Evolutionary conservation across 441 rosid species (phyloP).

Genomic region (Eruca vesicaria): DNA sequence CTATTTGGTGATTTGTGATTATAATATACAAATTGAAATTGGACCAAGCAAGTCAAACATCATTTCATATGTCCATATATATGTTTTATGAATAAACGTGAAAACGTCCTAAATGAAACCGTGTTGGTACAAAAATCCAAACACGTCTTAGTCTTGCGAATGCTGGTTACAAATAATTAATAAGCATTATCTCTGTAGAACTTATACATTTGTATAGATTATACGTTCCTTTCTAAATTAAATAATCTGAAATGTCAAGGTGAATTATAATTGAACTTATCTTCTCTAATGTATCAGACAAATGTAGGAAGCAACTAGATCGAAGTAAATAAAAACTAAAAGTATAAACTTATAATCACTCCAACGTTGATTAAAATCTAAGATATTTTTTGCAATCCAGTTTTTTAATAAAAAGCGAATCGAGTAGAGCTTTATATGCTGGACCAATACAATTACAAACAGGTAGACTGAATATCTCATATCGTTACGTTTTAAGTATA

Average conservation of each 20-base stretch:
- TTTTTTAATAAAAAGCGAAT: not conserved
- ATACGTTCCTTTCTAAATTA: not conserved
- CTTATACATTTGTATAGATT: slow-evolving; percentile 16
- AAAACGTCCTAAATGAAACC: slow-evolving; percentile 6
- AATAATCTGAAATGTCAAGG: not conserved
- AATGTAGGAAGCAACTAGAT: not conserved
- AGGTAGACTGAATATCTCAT: not conserved
- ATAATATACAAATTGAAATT: slow-evolving; percentile 1
- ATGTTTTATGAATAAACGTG: not conserved
- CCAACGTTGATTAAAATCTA: not conserved
- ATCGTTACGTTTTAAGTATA: not conserved
- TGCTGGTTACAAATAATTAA: slow-evolving; percentile 17
- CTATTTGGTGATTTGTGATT: slow-evolving; percentile 5
- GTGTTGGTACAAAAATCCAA: slow-evolving; percentile 21
- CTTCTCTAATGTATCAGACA: not conserved
- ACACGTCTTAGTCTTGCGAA: slow-evolving; percentile 25
- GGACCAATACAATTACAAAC: not conserved
- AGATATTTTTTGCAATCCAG: not conserved
- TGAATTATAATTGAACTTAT: not conserved
- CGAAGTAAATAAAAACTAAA: not conserved
- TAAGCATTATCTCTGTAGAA: slow-evolving; percentile 17
- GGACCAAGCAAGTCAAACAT: slow-evolving; percentile 27
- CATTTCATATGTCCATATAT: not conserved
- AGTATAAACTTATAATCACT: not conserved
- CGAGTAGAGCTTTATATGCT: not conserved